Base-by-base conservation (phyloP, 495 filamentous ascomycete species). In the Xylaria venustula region DNA sequence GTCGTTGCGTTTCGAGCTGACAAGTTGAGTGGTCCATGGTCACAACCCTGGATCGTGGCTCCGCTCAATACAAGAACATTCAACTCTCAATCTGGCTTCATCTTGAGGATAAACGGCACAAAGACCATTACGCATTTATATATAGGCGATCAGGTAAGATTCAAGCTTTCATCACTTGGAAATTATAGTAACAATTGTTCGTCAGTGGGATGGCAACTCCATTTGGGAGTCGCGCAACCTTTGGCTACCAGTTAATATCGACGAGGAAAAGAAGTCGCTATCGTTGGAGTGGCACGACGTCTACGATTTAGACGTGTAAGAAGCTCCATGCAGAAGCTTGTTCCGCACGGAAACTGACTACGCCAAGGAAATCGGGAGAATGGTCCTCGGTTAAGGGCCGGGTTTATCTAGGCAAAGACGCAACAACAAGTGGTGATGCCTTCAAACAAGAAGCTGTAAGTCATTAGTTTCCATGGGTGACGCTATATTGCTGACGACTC, bases 1-100 rank as follows among this genome's bases (percentile, higher is more conserved):
- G 77, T 79, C 5, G 77, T 79, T 9, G 74, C 73, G 2, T 79
- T 77, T 53, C 70, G 81, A 22, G 75, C 78, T 2, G 77, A 82
- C 65, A 73, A 68, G 2, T 64, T 83, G 17, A 68, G 62, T n/a
- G 81, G 81, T 0, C 80, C 80, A 0, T 83, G 81, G 81, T 78
- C 75, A 0, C 79, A 81, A 67, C 80, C 80, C 0, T 82, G 75
- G 54, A 78, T 76, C 14, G 70, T 82, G 3, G 67, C 78, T 0
- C 76, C 80, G 1, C 69, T 76, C 32, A 78, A 82, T 58, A 82
- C 79, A 0, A 67, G 80, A 15, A 78, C 79, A 0, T 82, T 75
- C 64, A 82, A 78, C 63, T 84, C 81, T 2, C 81, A 84, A 55
- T 82, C 79, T 7, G 78, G 78, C n/a, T 81, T 76, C 59, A 72